phyloP scores from a whole-genome alignment of 1,284 basidiomycete genomes.

The Phlebopus sp. region DNA sequence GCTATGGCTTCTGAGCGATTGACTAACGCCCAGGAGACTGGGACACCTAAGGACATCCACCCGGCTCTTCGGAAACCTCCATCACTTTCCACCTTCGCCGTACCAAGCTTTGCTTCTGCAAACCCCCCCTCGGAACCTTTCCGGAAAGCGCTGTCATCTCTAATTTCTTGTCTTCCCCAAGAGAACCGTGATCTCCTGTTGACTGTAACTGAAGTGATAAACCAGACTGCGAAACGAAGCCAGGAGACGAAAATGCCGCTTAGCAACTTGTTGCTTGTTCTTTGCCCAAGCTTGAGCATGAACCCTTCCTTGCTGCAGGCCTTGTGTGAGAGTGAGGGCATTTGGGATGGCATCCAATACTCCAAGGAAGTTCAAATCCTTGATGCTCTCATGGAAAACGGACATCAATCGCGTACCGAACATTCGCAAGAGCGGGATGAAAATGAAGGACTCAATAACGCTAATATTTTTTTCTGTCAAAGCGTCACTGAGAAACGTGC shows the following conservation, averaged over 20 bases:
- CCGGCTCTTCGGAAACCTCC: conserved; percentile 64
- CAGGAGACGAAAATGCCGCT: conserved; percentile 82
- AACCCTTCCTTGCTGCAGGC: conserved; percentile 70
- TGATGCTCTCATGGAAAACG: conserved; percentile 6
- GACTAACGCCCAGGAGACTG: conserved; percentile 25
- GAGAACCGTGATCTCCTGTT: conserved; percentile 73
- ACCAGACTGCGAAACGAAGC: conserved; percentile 57
- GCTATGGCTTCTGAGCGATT: conserved; percentile 59
- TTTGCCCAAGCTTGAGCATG: conserved; percentile 80
- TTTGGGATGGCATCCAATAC: conserved; percentile 49
- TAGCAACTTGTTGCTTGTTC: conserved; percentile 74
- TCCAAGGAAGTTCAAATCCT: conserved; percentile 8
- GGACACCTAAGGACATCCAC: conserved; percentile 43
- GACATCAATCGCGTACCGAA: background rate
- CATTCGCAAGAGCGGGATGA: background rate
- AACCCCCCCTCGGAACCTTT: conserved; percentile 57
- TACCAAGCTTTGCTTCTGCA: conserved; percentile 60
- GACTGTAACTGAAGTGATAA: conserved; percentile 73
- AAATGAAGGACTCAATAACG: background rate
- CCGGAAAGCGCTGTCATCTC: conserved; percentile 48
- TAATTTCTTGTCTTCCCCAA: conserved; percentile 62
- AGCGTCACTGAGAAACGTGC: background rate
- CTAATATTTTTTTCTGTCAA: background rate
- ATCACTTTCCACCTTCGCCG: conserved; percentile 70
- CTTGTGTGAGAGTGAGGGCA: conserved; percentile 65